Conservation (phyloP, 495 filamentous ascomycete genomes). For the Penicillium diatomitis region DNA sequence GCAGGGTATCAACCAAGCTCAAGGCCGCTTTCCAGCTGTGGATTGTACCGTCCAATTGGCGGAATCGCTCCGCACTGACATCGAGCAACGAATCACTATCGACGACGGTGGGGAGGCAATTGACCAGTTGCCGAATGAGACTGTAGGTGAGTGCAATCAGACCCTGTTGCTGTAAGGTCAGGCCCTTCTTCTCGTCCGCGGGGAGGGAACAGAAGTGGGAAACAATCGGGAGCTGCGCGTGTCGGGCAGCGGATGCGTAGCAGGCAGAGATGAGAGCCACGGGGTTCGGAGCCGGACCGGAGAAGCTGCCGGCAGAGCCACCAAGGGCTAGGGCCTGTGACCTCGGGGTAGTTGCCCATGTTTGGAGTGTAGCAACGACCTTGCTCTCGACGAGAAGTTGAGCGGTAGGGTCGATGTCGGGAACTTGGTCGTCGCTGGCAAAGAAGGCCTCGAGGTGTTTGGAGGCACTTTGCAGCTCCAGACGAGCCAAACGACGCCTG, state of each 20-base stretch:
- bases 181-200: conserved; percentile 11
- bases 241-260: conserved; percentile 26
- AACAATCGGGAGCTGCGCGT: conserved; percentile 30
- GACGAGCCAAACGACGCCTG: conserved; percentile 32
- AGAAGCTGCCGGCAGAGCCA: conserved; percentile 20
- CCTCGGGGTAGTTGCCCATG: conserved; percentile 28
- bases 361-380: conserved; percentile 25
- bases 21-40: conserved; percentile 34
- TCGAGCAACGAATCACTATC: conserved; percentile 31
- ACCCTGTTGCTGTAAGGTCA: conserved; percentile 25
- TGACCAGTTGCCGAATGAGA: conserved; percentile 40
- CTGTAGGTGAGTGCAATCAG: conserved; percentile 39
- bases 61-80: conserved; percentile 32
- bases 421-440: conserved; percentile 30
- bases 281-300: conserved; percentile 11
- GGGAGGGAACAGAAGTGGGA: conserved; percentile 36
- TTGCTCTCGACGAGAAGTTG: conserved; percentile 25
- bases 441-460: conserved; percentile 36
- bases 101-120: conserved; percentile 32
- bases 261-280: conserved; percentile 32
- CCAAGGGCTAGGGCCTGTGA: conserved; percentile 35
- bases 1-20: conserved; percentile 29
- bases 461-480: conserved; percentile 34
- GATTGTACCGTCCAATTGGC: conserved; percentile 30
- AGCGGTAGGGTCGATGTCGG: conserved; percentile 23